These are phyloP conservation scores for Cyathus olla DNA, from an alignment of 1,284 basidiomycete species.

Conservation along the genomic window DNA sequence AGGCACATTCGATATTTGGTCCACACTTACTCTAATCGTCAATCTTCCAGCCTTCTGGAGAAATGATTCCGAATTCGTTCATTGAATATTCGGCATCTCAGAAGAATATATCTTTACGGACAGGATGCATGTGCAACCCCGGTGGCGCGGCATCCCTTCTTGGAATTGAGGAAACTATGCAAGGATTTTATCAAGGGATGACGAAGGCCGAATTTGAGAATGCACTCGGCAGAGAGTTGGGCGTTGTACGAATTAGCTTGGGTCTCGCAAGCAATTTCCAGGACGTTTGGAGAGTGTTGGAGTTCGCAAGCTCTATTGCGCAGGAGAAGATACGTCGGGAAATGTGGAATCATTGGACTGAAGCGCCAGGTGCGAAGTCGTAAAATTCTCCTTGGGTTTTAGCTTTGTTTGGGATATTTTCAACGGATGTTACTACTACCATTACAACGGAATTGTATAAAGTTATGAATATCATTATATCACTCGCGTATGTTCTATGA, in stretches of 20 bases:
- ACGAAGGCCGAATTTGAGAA: conserved; percentile 72
- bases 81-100: conserved; percentile 75
- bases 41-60: conserved; percentile 63
- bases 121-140: conserved; percentile 89
- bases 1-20: conserved; percentile 36
- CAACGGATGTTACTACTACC: not conserved
- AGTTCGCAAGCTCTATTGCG: conserved; percentile 64
- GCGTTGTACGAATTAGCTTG: conserved; percentile 80
- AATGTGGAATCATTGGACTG: conserved; percentile 59
- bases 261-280: conserved; percentile 81
- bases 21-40: conserved; percentile 4
- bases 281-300: conserved; percentile 77
- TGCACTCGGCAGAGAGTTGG: conserved; percentile 72
- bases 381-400: not conserved
- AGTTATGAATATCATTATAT: too few relatives aligned
- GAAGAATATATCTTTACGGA: conserved; percentile 77
- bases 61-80: conserved; percentile 76
- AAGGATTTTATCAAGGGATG: conserved; percentile 65
- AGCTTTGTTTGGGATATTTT: not conserved
- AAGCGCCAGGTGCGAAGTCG: conserved; percentile 14
- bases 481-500: too few relatives aligned
- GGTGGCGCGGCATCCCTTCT: conserved; percentile 81
- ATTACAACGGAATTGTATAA: not conserved
- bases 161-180: conserved; percentile 76
- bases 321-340: conserved; percentile 50